A percentile compares a stretch with the other conserved stretches of the same genome.
Evolutionary conservation across 2,329 filamentous ascomycete species (phyloP).

Genomic region (Calonectria multiphialidica): DNA sequence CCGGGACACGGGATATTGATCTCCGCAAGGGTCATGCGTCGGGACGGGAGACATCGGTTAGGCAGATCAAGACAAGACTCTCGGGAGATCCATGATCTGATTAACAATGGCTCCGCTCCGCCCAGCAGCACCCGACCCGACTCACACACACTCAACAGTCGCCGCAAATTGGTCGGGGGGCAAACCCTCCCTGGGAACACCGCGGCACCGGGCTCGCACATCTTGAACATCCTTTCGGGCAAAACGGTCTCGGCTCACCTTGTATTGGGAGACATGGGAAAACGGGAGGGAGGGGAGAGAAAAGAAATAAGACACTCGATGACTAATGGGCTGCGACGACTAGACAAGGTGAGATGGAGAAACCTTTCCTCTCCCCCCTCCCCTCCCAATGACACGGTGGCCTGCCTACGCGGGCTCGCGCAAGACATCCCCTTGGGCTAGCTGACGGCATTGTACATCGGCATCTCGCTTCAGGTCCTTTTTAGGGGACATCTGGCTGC

Average conservation of each 20-base stretch:
- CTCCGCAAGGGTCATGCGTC: neutral
- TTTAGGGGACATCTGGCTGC: neutral
- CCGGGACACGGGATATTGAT: neutral
- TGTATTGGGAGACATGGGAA: neutral
- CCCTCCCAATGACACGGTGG: neutral
- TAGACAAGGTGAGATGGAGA: neutral
- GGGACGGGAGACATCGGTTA: neutral
- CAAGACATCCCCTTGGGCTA: neutral
- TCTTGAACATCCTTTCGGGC: neutral
- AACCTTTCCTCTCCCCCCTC: neutral
- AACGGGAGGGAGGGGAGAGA: neutral
- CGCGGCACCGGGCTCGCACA: neutral
- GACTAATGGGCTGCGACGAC: neutral
- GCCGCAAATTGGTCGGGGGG: neutral
- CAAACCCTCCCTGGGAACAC: neutral
- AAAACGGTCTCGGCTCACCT: neutral
- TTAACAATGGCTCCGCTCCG: neutral
- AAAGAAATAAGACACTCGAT: neutral
- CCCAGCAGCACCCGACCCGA: neutral
- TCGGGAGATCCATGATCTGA: neutral
- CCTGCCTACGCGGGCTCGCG: neutral
- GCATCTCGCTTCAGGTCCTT: slow-evolving; percentile 8
- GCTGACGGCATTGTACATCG: neutral
- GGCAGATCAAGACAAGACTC: neutral
- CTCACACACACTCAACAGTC: neutral